Percentiles rank a stretch among this genome's conserved stretches.
Evolutionary conservation across 352 stramenopile genomes (phyloP).

Genomic region (Elongisporangium prolatum): DNA sequence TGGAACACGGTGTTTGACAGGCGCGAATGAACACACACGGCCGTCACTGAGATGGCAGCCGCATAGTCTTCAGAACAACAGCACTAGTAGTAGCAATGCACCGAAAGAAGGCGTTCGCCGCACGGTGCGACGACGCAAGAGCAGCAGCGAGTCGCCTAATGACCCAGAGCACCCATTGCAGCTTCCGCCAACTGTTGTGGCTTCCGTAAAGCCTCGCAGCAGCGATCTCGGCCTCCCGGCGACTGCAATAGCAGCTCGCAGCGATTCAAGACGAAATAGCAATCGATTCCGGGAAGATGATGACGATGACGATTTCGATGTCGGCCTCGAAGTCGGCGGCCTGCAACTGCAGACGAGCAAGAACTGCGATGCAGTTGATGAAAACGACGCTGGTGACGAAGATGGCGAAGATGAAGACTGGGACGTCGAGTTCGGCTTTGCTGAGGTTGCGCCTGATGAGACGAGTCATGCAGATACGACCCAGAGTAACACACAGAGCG

Average conservation of each 20-base stretch:
- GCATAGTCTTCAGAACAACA: conserved; percentile 22
- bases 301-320: not conserved
- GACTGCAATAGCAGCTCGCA: not conserved
- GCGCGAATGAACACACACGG: not conserved
- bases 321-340: not conserved
- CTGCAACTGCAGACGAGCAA: conserved; percentile 3
- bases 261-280: not conserved
- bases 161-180: not conserved
- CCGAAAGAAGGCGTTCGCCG: conserved; percentile 3
- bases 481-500: conserved; percentile 23
- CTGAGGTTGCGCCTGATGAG: not conserved
- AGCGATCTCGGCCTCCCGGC: not conserved
- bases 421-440: conserved; percentile 80
- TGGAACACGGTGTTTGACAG: not conserved
- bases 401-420: conserved; percentile 35
- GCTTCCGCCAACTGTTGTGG: not conserved
- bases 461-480: conserved; percentile 32
- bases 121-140: conserved; percentile 17
- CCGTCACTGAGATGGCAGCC: conserved; percentile 9
- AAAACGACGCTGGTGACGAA: conserved; percentile 17
- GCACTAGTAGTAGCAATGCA: not conserved
- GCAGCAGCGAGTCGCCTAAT: conserved; percentile 14
- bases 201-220: not conserved
- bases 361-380: conserved; percentile 1
- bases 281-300: not conserved